Evolutionary conservation across 441 rosid species (phyloP).

Genomic region (Brassica balearica): DNA sequence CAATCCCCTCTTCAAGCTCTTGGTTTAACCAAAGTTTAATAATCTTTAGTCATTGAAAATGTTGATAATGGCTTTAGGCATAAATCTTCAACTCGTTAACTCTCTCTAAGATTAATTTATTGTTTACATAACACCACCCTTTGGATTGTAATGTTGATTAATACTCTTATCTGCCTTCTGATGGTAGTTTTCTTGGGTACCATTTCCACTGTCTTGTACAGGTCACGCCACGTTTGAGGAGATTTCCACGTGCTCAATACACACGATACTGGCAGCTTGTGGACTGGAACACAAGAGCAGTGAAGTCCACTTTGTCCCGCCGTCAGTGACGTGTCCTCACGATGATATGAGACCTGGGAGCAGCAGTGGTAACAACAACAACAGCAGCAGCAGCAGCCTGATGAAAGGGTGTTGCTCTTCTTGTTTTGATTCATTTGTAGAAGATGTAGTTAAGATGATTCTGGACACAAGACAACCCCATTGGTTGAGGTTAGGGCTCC

Average conservation of each 20-base stretch:
- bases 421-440: conserved; percentile 86
- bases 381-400: conserved; percentile 50
- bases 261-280: conserved; percentile 86
- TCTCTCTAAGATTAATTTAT: conserved; percentile 8
- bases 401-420: conserved; percentile 82
- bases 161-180: conserved; percentile 1
- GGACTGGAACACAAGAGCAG: conserved; percentile 76
- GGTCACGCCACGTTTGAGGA: conserved; percentile 68
- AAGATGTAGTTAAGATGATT: conserved; percentile 82
- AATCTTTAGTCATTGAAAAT: background rate
- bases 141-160: conserved; percentile 5
- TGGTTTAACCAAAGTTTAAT: conserved; percentile 9
- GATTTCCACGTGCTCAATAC: conserved; percentile 75
- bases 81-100: conserved; percentile 1
- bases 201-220: conserved; percentile 41
- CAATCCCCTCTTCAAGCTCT: conserved; percentile 27
- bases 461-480: conserved; percentile 74
- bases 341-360: conserved; percentile 25
- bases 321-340: conserved; percentile 67
- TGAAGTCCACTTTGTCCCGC: conserved; percentile 65
- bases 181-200: conserved; percentile 18
- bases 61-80: background rate
- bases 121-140: background rate
- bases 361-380: conserved; percentile 60
- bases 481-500: conserved; percentile 84